These are phyloP conservation scores for Moesziomyces sp. DNA, from an alignment of 1,284 basidiomycete genomes.

Conservation along the genomic window DNA sequence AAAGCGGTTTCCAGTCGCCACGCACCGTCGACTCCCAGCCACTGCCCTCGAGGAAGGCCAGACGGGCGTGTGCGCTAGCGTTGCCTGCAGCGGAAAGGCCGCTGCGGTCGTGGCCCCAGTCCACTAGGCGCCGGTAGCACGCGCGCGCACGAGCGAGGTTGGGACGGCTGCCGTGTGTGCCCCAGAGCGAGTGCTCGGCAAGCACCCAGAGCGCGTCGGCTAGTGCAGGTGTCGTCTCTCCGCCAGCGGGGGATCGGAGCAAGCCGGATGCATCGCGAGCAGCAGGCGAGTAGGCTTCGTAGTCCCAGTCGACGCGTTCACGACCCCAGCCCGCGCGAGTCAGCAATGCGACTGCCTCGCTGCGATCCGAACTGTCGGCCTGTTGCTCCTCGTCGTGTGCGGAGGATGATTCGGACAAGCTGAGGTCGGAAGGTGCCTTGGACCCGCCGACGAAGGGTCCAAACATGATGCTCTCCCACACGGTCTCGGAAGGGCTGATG, in stretches of 20 bases:
- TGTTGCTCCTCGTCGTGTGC: slow-evolving; percentile 1
- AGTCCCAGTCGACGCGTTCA: slow-evolving; percentile 21
- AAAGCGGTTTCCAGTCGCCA: slow-evolving; percentile 40
- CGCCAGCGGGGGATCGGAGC: slow-evolving; percentile 2
- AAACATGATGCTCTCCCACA: slow-evolving; percentile 52
- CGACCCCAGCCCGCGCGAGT: slow-evolving; percentile 49
- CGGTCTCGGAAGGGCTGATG: slow-evolving; percentile 27
- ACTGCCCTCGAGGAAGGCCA: slow-evolving; percentile 61
- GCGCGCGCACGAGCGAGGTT: slow-evolving; percentile 52
- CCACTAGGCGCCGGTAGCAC: slow-evolving; percentile 52
- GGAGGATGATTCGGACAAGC: slow-evolving; percentile 1
- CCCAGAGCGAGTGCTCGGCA: slow-evolving; percentile 63
- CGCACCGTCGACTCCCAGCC: slow-evolving; percentile 51
- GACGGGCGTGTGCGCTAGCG: slow-evolving; percentile 61
- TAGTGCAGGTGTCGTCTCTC: slow-evolving; percentile 11
- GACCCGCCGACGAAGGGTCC: slow-evolving; percentile 43
- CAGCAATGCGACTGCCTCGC: slow-evolving; percentile 36
- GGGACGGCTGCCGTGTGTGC: slow-evolving; percentile 60
- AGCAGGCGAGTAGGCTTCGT: slow-evolving; percentile 30
- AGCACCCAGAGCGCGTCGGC: slow-evolving; percentile 65
- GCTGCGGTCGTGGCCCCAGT: slow-evolving; percentile 30
- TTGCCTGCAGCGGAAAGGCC: slow-evolving; percentile 50
- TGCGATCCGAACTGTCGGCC: slow-evolving; percentile 4
- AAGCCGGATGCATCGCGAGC: slow-evolving; percentile 20
- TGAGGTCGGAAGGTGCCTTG: slow-evolving; percentile 9